Base-by-base conservation (phyloP, 208 protist species). In the Trypanosoma melophagium region DNA sequence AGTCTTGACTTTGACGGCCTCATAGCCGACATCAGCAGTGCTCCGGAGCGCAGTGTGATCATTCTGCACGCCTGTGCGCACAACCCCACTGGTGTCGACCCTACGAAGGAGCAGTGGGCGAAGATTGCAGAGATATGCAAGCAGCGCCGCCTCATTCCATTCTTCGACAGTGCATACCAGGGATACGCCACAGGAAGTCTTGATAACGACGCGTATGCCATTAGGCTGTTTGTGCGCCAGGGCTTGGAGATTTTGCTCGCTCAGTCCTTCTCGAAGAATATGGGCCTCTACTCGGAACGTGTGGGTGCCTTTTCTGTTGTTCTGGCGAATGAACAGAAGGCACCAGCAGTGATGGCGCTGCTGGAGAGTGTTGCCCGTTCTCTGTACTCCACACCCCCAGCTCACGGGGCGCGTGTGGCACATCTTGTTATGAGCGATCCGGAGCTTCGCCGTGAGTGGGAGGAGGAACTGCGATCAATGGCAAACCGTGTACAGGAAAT, bases 31-130 rank as follows among this genome's bases (percentile, higher is more conserved):
- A 76, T 97, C 28, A 40, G 52, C 1, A 66, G 44, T 16, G 87
- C 87, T 3, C 94, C 94, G 28, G 77, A 93, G 16, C 81, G 91
- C 19, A 97, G 91, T 35, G 80, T 99, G 7, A 82, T 99, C 24
- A 51, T 99, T 19, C 78, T 99, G 38, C 98, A 99, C 77, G 82
- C 94, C 16, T 99, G 98, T 76, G 98, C 98, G 12, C 98, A 99
- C 89, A 99, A 99, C 81, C 98, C 98, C 61, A 99, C 98, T 16
- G 98, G 98, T 38, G 90, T 98, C 4, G 98, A 99, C 78, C 97
- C 97, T 51, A 97, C 96, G 3, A 61, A 76, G 10, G 93, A 84
- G 28, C 91, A 99, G 79, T 99, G 98, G 98, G 64, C 80, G n/a
- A 58, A 83, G 28, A 97, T 99, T 68, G 82, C 88, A 1, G 77